Evolutionary conservation across 768 basidiomycete genomes (phyloP).

Genomic region (Panaeolus papilionaceus): DNA sequence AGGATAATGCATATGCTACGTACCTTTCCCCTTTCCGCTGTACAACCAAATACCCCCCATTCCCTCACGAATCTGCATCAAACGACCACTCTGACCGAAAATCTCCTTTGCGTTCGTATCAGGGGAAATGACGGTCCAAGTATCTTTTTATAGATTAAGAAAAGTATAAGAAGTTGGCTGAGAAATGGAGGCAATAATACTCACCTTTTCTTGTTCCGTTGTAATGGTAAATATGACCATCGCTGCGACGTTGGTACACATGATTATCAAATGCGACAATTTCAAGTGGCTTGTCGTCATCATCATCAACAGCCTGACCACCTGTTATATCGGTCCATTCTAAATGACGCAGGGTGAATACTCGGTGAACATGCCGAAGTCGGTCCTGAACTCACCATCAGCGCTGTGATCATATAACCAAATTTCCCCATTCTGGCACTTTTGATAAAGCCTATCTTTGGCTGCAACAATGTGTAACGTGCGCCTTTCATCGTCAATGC

Average conservation of each 20-base stretch:
- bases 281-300: not conserved
- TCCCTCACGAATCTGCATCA: constrained; percentile 1
- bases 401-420: not conserved
- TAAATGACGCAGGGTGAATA: not conserved
- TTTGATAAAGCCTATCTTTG: constrained; percentile 5
- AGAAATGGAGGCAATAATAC: not conserved
- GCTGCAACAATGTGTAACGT: not conserved
- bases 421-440: not conserved
- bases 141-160: not conserved
- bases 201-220: not conserved
- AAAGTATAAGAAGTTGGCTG: not conserved
- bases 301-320: not conserved
- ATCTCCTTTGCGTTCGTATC: not conserved
- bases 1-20: not conserved
- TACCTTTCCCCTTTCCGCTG: not conserved
- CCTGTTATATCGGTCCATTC: constrained; percentile 9
- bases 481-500: not conserved
- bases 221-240: not conserved
- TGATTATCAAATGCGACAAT: constrained; percentile 3
- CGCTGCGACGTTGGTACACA: not conserved
- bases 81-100: not conserved
- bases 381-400: not conserved
- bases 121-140: not conserved
- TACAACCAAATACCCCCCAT: constrained; percentile 4
- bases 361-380: not conserved